Evolutionary conservation across 1,284 basidiomycete species (phyloP), one percentile per base, ranked within the genome.

Genomic region (Agroathelia rolfsii): DNA sequence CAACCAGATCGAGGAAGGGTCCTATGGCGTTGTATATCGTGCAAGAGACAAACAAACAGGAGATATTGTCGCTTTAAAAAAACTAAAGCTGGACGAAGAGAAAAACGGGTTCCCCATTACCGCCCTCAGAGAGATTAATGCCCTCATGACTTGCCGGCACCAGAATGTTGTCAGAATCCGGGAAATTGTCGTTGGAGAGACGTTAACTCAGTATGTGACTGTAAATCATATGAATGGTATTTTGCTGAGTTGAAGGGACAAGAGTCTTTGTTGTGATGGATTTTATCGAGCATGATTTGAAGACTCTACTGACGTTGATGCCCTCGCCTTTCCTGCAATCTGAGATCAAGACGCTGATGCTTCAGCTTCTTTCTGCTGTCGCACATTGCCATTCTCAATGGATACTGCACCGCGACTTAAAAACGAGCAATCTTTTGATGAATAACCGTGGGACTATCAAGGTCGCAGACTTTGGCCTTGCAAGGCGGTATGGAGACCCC

Each of bases 181-280:
- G 29, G 95, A 99, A 53, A 88, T 99, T 15, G 95, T 98, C 0
- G 93, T 99, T 3, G 95, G 95, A n/a, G 93, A 98, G 47, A 99
- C 95, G 2, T 62, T 99, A 49, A 97, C 92, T 42, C 94, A 98
- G 93, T 96, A 60, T 67, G 92, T 78, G 39, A n/a, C 37, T 51
- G 44, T 53, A 48, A 51, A 44, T 45, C 31, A 38, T 22, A 24
- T 37, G 30, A 35, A 32, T 36, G 24, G 25, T 13, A 26, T 37
- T 41, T 37, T 33, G 28, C 42, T 45, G 44, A n/a, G n/a, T n/a
- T n/a, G n/a, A n/a, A n/a, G n/a, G n/a, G n/a, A 41, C 40, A 65
- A 93, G 89, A 65, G 89, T 97, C 35, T 98, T 92, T 59, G 90
- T 98, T 41, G 93, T 96, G 19, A 97, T 97, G 92, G 94, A 97